phyloP scores from a whole-genome alignment of 2,329 filamentous ascomycete species.

The Diaporthe amygdali region DNA sequence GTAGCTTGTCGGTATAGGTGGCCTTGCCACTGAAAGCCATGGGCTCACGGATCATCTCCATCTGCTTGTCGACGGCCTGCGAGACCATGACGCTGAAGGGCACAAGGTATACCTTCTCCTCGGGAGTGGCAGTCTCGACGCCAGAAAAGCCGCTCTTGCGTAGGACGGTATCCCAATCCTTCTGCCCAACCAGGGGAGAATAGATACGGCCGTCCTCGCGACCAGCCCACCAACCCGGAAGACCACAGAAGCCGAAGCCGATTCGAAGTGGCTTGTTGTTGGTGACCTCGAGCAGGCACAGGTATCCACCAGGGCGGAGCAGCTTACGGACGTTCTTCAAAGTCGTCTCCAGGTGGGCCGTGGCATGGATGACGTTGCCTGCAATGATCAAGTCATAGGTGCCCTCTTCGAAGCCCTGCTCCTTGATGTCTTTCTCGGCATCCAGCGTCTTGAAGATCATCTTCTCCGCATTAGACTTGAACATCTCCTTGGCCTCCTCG shows the following conservation, averaged over 20 bases:
- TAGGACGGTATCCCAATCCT: not conserved
- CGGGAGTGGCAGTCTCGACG: conserved; percentile 3
- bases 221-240: conserved; percentile 20
- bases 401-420: conserved; percentile 36
- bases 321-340: conserved; percentile 40
- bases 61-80: conserved; percentile 17
- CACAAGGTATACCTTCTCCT: not conserved
- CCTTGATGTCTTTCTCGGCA: conserved; percentile 31
- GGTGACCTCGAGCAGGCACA: conserved; percentile 49
- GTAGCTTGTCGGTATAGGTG: conserved; percentile 26
- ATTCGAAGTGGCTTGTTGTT: conserved; percentile 21
- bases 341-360: conserved; percentile 31
- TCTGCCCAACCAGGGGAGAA: not conserved
- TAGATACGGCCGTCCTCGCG: conserved; percentile 1
- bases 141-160: conserved; percentile 4
- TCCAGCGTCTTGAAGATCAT: conserved; percentile 30
- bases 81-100: conserved; percentile 6
- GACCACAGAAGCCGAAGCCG: conserved; percentile 30
- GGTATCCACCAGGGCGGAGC: conserved; percentile 49
- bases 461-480: conserved; percentile 18
- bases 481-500: conserved; percentile 31
- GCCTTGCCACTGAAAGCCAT: not conserved
- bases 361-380: conserved; percentile 45
- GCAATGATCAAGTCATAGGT: conserved; percentile 46
- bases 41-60: conserved; percentile 8